Base-by-base conservation (phyloP, 1,284 basidiomycete species). In the Pseudozyma sp. region DNA sequence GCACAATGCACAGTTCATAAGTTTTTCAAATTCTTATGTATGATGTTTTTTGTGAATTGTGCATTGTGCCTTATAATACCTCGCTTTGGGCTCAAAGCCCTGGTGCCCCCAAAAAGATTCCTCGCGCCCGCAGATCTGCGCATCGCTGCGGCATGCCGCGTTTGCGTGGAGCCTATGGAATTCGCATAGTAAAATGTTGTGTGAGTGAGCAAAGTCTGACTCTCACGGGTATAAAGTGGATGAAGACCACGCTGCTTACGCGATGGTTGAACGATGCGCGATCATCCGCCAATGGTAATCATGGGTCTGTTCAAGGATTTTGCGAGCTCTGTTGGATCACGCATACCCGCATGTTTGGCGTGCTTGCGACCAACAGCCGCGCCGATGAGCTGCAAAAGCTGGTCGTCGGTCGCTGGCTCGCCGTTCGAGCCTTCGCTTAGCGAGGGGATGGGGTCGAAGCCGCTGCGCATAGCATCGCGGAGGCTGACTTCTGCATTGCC, bases 401-500 rank as follows among this genome's bases (percentile, higher is more conserved):
- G 88, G 39, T 87, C 87, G 80, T 96, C 92, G n/a, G 61, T 72
- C 11, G 73, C 80, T 21, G 73, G 72, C 53, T 55, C 53, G 14
- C 56, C 61, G 13, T 60, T 19, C 10, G 69, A 64, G 35, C 68
- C 68, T n/a, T 52, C 52, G 42, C 59, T 62, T 21, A 64, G 49
- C 3, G 62, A 63, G 19, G 61, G 52, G 35, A 63, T 69, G 18
- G 68, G 59, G 16, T 53, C 66, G 21, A 76, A 63, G 36, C 73
- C 71, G 16, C 38, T 47, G 39, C 93, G 90, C 83, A 94, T 88
- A 59, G 89, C 87, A 71, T 94, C 92, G 42, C 92, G 89, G 45
- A 95, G 87, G 21, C 92, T 92, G 11, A 95, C 88, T 80, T 94
- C 93, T 66, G 92, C 91, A 1, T 92, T 90, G 78, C 94, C 93